Base-by-base conservation (phyloP, 495 filamentous ascomycete genomes). In the Glutinoglossum americanum region DNA sequence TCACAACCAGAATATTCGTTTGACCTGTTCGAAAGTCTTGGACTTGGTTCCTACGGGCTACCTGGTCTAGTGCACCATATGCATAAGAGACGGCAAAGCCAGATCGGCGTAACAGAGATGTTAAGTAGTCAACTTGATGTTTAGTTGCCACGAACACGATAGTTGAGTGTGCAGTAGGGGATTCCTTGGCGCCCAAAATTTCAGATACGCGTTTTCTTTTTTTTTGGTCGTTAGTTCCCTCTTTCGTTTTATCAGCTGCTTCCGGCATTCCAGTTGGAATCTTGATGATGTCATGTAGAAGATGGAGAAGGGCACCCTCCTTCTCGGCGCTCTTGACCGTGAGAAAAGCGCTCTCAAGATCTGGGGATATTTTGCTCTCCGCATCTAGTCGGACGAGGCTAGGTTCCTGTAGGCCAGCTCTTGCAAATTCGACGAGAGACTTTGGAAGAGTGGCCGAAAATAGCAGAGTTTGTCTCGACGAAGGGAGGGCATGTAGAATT, bases 41-140 rank as follows among this genome's bases (percentile, higher is more conserved):
- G 15, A 98, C 87, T 65, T 97, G 89, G 13, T 86, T 80, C 65
- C 86, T 87, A 63, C 92, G 81, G 21, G 92, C 92, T 10, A 83
- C 87, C 62, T 97, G 93, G 64, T 98, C 92, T 35, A 98, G 73
- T 1, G 88, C 82, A 60, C 93, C 92, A 69, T 97, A 98, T 44
- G 82, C 85, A 62, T 94, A 88, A 2, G 92, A 97, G 0, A 89
- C 84, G 3, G 86, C 77, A 69, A 89, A 98, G 5, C 89, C 90
- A 21, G 84, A 78, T 41, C 80, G 71, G 19, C 72, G 68, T 1
- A 97, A 73, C 19, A 98, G 70, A 27, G 76, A 73, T 32, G 84
- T 78, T 7, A 98, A 69, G 67, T 95, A 97, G 63, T 98, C 92
- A n/a, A 98, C 92, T 62, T 96, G 88, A 68, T 97, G 90, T 64